Evolutionary conservation across 2,329 filamentous ascomycete genomes (phyloP).

Genomic region (Phoma sp.): DNA sequence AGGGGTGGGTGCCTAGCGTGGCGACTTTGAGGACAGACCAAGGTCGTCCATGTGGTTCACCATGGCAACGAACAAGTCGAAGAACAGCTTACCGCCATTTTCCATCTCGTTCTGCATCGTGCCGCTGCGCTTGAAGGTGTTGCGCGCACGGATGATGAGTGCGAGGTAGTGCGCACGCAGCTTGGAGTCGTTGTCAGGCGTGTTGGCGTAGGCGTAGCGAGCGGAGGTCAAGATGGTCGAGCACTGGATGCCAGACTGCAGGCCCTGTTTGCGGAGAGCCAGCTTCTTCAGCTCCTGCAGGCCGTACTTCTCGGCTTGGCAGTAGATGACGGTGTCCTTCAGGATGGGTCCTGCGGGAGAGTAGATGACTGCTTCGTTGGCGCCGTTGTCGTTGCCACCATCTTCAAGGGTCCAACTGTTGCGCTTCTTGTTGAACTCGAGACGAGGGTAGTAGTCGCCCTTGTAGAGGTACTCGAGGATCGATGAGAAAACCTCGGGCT

Average conservation of each 20-base stretch:
- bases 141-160: conserved; percentile 85
- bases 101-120: conserved; percentile 98
- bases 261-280: conserved; percentile 84
- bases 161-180: conserved; percentile 89
- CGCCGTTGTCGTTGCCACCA: conserved; percentile 48
- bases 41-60: conserved; percentile 76
- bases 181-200: conserved; percentile 88
- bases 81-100: conserved; percentile 84
- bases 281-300: conserved; percentile 85
- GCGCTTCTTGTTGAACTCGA: conserved; percentile 80
- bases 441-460: conserved; percentile 86
- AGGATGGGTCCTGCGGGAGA: conserved; percentile 70
- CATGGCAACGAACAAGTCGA: conserved; percentile 91
- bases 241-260: conserved; percentile 83
- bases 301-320: conserved; percentile 82
- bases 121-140: conserved; percentile 89
- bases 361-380: conserved; percentile 62
- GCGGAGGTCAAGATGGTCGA: conserved; percentile 85
- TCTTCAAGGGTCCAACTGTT: conserved; percentile 85
- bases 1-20: conserved; percentile 34
- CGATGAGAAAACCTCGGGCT: conserved; percentile 88
- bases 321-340: conserved; percentile 91
- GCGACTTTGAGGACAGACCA: conserved; percentile 35
- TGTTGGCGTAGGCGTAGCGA: conserved; percentile 88
- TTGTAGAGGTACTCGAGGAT: conserved; percentile 93